These are phyloP conservation scores for Nakazawaea peltata DNA, from an alignment of 805 yeast species.

Conservation along the genomic window DNA sequence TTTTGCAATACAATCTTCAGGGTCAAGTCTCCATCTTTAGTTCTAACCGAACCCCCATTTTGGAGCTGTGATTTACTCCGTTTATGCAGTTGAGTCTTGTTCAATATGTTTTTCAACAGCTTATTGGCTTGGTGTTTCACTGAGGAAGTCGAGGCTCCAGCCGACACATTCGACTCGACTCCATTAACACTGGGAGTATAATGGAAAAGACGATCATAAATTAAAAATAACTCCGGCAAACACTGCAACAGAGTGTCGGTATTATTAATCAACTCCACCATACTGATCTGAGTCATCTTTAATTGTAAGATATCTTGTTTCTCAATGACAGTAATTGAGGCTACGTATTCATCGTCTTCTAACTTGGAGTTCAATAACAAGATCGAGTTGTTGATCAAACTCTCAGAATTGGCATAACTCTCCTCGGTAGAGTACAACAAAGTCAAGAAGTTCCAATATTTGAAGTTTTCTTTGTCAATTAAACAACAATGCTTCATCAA, in stretches of 20 bases:
- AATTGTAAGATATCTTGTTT: conserved; percentile 54
- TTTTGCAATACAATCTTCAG: conserved; percentile 34
- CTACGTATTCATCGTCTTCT: conserved; percentile 11
- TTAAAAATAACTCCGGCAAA: conserved; percentile 57
- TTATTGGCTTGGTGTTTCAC: neutral
- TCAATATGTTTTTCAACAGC: conserved; percentile 4
- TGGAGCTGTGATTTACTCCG: too few species aligned
- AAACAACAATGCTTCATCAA: conserved; percentile 8
- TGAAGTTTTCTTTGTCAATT: conserved; percentile 8
- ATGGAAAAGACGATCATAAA: conserved; percentile 43
- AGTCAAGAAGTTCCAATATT: conserved; percentile 10
- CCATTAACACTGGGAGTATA: conserved; percentile 2
- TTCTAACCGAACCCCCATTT: too few species aligned
- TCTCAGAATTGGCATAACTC: conserved; percentile 6
- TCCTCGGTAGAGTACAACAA: conserved; percentile 10
- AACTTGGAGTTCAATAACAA: conserved; percentile 13
- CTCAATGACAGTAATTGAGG: conserved; percentile 11
- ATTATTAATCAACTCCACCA: conserved; percentile 54
- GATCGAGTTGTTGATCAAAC: conserved; percentile 8
- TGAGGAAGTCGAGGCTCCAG: neutral
- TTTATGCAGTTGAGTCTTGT: neutral
- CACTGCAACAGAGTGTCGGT: conserved; percentile 49
- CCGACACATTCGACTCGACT: neutral
- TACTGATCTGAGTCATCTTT: conserved; percentile 65
- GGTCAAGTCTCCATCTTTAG: neutral